Conservation (phyloP, 2,329 filamentous ascomycete genomes). For the Aspergillus oerlinghausenensis region DNA sequence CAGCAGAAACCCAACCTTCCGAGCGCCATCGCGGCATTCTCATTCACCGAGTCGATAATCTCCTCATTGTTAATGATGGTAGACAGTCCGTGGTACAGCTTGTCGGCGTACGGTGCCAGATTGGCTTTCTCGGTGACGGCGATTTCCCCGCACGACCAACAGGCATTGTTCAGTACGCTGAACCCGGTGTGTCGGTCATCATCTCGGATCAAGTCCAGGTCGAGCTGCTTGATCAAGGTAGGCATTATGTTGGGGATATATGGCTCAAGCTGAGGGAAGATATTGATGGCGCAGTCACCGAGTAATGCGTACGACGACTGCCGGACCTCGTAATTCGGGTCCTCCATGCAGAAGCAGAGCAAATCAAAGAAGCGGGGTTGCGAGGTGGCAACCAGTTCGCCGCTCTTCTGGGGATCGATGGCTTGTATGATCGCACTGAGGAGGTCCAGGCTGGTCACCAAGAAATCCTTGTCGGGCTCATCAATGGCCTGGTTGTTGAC, state of each 20-base stretch:
- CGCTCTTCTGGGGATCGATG: constrained; percentile 66
- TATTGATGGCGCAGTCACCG: constrained; percentile 89
- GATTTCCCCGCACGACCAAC: constrained; percentile 94
- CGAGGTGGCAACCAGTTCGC: constrained; percentile 69
- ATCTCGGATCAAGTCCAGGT: constrained; percentile 69
- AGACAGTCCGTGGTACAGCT: constrained; percentile 70
- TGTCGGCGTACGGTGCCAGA: constrained; percentile 72
- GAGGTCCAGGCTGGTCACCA: constrained; percentile 90
- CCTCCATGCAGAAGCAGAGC: constrained; percentile 86
- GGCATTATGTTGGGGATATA: constrained; percentile 69
- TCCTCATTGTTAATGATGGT: constrained; percentile 80
- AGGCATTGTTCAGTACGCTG: constrained; percentile 95
- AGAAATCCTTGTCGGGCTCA: constrained; percentile 89
- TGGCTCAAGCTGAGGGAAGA: constrained; percentile 74
- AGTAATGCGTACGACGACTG: constrained; percentile 94
- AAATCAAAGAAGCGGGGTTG: constrained; percentile 87
- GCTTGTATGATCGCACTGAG: constrained; percentile 91
- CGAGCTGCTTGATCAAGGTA: constrained; percentile 80
- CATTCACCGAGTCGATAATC: constrained; percentile 79
- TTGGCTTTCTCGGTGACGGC: constrained; percentile 68
- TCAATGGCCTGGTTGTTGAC: constrained; percentile 66
- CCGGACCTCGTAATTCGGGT: constrained; percentile 83
- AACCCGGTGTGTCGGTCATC: constrained; percentile 82
- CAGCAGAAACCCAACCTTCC: constrained; percentile 81
- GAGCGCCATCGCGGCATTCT: constrained; percentile 91